A percentile compares a stretch with the other conserved stretches of the same genome.
These are phyloP conservation scores for Phytomonas francai DNA, from an alignment of 208 protist genomes.

Conservation along the genomic window DNA sequence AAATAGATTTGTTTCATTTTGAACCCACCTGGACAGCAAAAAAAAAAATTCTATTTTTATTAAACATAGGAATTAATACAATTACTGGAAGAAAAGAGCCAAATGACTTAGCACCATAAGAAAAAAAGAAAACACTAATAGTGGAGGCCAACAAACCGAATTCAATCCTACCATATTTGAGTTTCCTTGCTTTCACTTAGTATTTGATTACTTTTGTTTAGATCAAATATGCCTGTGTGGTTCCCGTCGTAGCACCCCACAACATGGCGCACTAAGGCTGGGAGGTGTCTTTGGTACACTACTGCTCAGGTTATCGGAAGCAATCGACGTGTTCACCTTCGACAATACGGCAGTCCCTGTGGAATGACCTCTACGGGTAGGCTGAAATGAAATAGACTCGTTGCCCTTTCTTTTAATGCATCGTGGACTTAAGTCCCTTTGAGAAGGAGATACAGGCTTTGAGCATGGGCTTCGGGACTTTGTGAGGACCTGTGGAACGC, in stretches of 20 bases:
- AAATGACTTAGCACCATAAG: not conserved
- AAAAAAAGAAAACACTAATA: slow-evolving; percentile 11
- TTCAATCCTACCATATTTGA: slow-evolving; percentile 6
- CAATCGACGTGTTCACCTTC: not conserved
- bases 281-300: not conserved
- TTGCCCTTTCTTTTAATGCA: not conserved
- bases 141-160: not conserved
- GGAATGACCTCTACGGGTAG: not conserved
- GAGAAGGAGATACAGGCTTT: not conserved
- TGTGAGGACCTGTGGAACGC: not conserved
- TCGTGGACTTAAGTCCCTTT: not conserved
- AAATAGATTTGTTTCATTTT: not conserved
- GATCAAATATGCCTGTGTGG: not conserved
- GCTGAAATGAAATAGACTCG: not conserved
- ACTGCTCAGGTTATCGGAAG: not conserved
- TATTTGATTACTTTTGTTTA: slow-evolving; percentile 10
- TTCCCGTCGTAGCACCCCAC: not conserved
- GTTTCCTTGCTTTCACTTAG: slow-evolving; percentile 9
- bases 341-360: not conserved
- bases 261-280: not conserved
- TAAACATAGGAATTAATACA: slow-evolving; percentile 4
- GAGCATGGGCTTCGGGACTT: not conserved
- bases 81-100: slow-evolving; percentile 8
- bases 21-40: not conserved
- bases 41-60: not conserved